phyloP scores from a whole-genome alignment of 1,139 yeast species.

The Pneumocystis wakefieldiae region DNA sequence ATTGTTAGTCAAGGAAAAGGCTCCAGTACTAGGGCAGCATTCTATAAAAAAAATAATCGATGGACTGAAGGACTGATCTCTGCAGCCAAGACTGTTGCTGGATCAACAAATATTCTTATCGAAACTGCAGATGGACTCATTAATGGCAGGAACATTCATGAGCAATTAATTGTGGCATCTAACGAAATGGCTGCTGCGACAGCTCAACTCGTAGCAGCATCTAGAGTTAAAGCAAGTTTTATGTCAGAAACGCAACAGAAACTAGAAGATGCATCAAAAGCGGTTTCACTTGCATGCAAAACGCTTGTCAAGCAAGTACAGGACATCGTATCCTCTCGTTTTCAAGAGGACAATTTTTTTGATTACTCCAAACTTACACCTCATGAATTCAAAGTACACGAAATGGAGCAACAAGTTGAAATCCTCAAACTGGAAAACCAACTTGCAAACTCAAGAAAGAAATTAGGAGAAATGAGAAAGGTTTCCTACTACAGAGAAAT shows the following conservation, averaged over 20 bases:
- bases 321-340: conserved; percentile 34
- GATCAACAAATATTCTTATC: conserved; percentile 64
- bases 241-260: conserved; percentile 65
- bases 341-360: conserved; percentile 28
- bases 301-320: conserved; percentile 57
- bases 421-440: conserved; percentile 70
- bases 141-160: conserved; percentile 48
- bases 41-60: conserved; percentile 73
- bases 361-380: conserved; percentile 60
- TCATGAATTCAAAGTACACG: conserved; percentile 72
- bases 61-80: conserved; percentile 93
- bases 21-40: conserved; percentile 50
- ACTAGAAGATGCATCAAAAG: conserved; percentile 53
- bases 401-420: conserved; percentile 90
- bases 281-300: conserved; percentile 63
- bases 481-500: conserved; percentile 20
- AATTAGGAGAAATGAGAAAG: conserved; percentile 73
- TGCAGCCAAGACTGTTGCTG: conserved; percentile 81
- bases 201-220: conserved; percentile 83
- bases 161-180: conserved; percentile 77
- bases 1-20: conserved; percentile 65
- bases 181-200: conserved; percentile 89
- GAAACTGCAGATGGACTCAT: conserved; percentile 79
- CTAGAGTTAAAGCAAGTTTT: conserved; percentile 70
- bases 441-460: conserved; percentile 55